phyloP scores from a whole-genome alignment of 768 basidiomycete genomes.

The Suillus tomentosus region DNA sequence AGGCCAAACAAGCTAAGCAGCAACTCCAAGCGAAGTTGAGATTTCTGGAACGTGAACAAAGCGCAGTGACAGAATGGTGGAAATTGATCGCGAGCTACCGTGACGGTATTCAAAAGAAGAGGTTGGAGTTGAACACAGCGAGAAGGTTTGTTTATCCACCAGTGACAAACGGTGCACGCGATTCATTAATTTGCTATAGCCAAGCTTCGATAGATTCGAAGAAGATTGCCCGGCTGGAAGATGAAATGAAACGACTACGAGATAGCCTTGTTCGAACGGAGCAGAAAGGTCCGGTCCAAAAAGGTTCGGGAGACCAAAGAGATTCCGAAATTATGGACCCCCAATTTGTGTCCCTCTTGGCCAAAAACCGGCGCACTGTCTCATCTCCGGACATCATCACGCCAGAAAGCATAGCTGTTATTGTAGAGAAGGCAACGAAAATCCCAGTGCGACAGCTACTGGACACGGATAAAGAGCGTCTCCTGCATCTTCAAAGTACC shows the following conservation, averaged over 20 bases:
- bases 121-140: constrained; percentile 1
- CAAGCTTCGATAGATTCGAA: neutral
- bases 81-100: neutral
- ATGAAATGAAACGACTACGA: constrained; percentile 7
- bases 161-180: neutral
- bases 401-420: constrained; percentile 7
- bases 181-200: neutral
- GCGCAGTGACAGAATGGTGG: constrained; percentile 9
- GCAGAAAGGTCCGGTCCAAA: constrained; percentile 7
- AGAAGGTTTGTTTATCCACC: constrained; percentile 2
- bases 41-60: constrained; percentile 9
- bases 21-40: neutral
- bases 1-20: neutral
- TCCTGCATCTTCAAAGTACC: constrained; percentile 7
- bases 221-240: constrained; percentile 2
- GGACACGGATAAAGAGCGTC: constrained; percentile 10
- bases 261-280: constrained; percentile 7
- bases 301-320: neutral
- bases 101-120: constrained; percentile 9
- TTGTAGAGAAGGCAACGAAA: constrained; percentile 9
- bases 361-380: constrained; percentile 6
- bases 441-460: constrained; percentile 10
- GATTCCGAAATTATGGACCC: neutral
- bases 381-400: constrained; percentile 14
- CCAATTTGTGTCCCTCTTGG: constrained; percentile 2